Conservation (phyloP, 331 rosid genomes). For the Malus hybrid region DNA sequence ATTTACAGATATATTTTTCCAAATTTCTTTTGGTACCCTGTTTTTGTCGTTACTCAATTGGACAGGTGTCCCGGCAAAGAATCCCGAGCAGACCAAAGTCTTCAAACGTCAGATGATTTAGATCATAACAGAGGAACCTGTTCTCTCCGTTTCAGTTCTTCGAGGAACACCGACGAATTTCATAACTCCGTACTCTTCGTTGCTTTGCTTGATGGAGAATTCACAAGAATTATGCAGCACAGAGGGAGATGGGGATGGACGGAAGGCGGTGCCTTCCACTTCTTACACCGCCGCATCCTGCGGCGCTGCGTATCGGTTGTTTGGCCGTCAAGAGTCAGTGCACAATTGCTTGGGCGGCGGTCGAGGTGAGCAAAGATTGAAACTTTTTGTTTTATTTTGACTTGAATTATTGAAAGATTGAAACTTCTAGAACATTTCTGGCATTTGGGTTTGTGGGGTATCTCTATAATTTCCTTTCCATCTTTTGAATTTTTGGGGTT, state of each 20-base stretch:
- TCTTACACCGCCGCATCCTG: constrained; percentile 16
- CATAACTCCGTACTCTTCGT: background rate
- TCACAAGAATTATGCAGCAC: constrained; percentile 17
- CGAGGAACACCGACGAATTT: background rate
- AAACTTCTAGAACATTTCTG: background rate
- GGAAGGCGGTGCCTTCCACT: constrained; percentile 25
- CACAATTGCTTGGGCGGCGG: constrained; percentile 29
- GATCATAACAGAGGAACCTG: background rate
- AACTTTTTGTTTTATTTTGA: background rate
- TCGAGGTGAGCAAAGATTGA: constrained; percentile 13
- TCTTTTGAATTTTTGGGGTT: background rate
- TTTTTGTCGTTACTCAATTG: too few relatives aligned
- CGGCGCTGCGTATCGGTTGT: constrained; percentile 9
- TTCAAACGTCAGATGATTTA: too few relatives aligned
- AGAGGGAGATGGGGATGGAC: constrained; percentile 46
- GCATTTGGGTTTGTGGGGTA: constrained; percentile 5
- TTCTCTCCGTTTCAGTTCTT: background rate
- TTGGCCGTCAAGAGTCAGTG: constrained; percentile 27
- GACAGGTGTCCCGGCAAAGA: too few relatives aligned
- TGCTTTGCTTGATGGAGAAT: constrained; percentile 25
- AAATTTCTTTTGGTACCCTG: too few relatives aligned
- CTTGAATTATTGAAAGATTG: background rate
- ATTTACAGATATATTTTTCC: too few relatives aligned
- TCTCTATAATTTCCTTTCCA: background rate
- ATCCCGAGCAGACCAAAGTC: too few relatives aligned